Evolutionary conservation across 2,329 filamentous ascomycete genomes (phyloP).

Genomic region (Elsinoe arachidis): DNA sequence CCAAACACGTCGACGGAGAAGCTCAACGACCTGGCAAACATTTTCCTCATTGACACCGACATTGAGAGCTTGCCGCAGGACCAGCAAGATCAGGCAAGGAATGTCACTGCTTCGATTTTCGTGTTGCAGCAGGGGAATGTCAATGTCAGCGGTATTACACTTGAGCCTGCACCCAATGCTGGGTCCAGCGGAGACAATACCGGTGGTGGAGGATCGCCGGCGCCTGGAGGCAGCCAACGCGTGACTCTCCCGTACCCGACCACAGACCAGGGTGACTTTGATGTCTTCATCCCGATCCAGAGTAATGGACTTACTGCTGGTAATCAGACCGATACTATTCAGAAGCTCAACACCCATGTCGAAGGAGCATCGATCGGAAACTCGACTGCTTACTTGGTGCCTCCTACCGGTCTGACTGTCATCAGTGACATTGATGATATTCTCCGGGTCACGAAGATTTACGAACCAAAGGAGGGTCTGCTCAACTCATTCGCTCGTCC

Average conservation of each 20-base stretch:
- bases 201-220: constrained; percentile 43
- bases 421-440: constrained; percentile 75
- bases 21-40: constrained; percentile 59
- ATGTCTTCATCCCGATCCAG: constrained; percentile 57
- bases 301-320: constrained; percentile 54
- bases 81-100: constrained; percentile 60
- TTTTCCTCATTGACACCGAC: constrained; percentile 58
- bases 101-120: constrained; percentile 64
- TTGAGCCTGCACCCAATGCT: constrained; percentile 50
- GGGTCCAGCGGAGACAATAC: constrained; percentile 43
- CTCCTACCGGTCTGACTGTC: constrained; percentile 59
- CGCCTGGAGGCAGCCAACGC: constrained; percentile 53
- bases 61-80: constrained; percentile 50
- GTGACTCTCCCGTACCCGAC: constrained; percentile 58
- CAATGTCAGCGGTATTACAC: constrained; percentile 52
- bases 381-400: constrained; percentile 67
- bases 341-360: constrained; percentile 60
- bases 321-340: constrained; percentile 55
- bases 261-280: constrained; percentile 62
- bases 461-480: constrained; percentile 63
- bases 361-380: constrained; percentile 59
- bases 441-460: constrained; percentile 72
- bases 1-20: constrained; percentile 58
- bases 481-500: constrained; percentile 67
- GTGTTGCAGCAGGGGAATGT: constrained; percentile 62